phyloP scores from a whole-genome alignment of 176 grass and related monocot species.

The Ensete glaucum region DNA sequence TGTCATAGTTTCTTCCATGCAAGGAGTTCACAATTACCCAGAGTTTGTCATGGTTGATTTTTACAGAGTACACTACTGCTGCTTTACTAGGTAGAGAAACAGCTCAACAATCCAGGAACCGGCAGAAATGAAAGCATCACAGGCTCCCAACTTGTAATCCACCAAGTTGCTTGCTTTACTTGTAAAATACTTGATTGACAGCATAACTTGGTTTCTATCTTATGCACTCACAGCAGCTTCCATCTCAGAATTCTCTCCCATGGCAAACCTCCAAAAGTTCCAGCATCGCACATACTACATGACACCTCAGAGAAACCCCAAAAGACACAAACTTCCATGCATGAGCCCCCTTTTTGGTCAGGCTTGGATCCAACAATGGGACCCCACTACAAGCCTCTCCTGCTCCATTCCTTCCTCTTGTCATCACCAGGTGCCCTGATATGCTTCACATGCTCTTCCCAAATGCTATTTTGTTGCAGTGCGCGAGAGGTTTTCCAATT shows the following conservation, averaged over 20 bases:
- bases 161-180: background rate
- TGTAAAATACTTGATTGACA: conserved; percentile 3
- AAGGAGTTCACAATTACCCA: too few relatives aligned
- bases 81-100: too few relatives aligned
- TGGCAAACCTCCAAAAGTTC: background rate
- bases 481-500: too few relatives aligned
- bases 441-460: too few relatives aligned
- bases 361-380: conserved; percentile 5
- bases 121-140: background rate
- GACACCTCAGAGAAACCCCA: background rate
- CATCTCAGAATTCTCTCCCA: background rate
- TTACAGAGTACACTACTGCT: too few relatives aligned
- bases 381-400: background rate
- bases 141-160: background rate
- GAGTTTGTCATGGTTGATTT: too few relatives aligned
- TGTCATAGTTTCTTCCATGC: too few relatives aligned
- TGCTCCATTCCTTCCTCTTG: background rate
- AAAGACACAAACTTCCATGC: background rate
- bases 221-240: background rate
- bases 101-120: too few relatives aligned
- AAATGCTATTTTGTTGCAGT: too few relatives aligned
- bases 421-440: too few relatives aligned
- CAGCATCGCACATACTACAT: background rate
- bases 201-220: background rate
- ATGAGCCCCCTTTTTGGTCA: background rate